Evolutionary conservation across 1,284 basidiomycete genomes (phyloP).

Genomic region (Puccinia coronata): DNA sequence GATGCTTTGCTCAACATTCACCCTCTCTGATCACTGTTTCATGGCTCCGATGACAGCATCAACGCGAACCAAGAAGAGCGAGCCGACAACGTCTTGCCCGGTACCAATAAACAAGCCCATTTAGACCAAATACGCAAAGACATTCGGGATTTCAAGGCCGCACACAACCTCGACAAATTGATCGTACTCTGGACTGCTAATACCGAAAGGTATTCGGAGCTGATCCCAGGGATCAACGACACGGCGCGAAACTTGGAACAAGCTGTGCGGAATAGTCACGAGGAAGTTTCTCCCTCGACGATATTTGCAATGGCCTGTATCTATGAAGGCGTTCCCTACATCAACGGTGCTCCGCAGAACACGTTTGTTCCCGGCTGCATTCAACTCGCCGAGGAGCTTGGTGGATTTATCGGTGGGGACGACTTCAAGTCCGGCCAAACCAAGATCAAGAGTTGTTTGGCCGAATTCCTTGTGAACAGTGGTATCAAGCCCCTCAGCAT

Average conservation of each 20-base stretch:
- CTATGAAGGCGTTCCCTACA: conserved; percentile 90
- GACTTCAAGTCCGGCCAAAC: conserved; percentile 74
- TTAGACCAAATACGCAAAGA: conserved; percentile 88
- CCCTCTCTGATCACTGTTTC: neutral
- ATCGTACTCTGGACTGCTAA: conserved; percentile 68
- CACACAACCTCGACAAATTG: conserved; percentile 75
- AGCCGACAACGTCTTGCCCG: conserved; percentile 86
- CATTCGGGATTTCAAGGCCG: conserved; percentile 87
- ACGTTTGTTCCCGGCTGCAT: conserved; percentile 97
- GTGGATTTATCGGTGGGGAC: conserved; percentile 94
- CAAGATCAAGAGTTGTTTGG: conserved; percentile 73
- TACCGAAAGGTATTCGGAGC: conserved; percentile 95
- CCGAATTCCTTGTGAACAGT: conserved; percentile 97
- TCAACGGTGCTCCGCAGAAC: conserved; percentile 98
- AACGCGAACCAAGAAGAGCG: conserved; percentile 96
- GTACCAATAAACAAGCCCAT: conserved; percentile 76
- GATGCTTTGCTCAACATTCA: neutral
- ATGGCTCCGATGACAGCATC: conserved; percentile 62
- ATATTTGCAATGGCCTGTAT: conserved; percentile 94
- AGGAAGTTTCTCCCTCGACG: conserved; percentile 91
- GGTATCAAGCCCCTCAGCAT: conserved; percentile 98
- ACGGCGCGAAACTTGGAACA: conserved; percentile 83
- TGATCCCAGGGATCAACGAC: conserved; percentile 93
- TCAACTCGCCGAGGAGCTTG: conserved; percentile 82
- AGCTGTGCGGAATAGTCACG: conserved; percentile 79